Base-by-base conservation (phyloP, 371 early-diverging fungal genomes). In the Apophysomyces trapeziformis region DNA sequence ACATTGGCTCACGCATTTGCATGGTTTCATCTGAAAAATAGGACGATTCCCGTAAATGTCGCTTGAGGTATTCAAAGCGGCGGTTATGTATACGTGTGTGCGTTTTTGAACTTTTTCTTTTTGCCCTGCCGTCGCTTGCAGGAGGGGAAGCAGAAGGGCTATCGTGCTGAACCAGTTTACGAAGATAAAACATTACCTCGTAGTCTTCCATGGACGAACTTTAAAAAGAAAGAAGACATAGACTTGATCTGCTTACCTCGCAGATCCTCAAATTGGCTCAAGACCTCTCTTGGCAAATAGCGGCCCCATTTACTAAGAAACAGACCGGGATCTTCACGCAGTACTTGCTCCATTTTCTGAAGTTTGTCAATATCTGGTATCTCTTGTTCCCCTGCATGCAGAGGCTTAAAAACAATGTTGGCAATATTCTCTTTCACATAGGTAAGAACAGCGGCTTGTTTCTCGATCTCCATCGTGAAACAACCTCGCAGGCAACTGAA, bases 241-340 rank as follows among this genome's bases (percentile, higher is more conserved):
- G 32, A 2, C 0, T 26, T 26, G 7, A n/a, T 39, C 32, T n/a
- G 11, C 35, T 44, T 69, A 73, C 78, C 68, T 68, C 66, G 64
- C 21, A 74, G 46, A 0, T 18, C 21, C 37, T 79, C 60, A 50
- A 85, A 85, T 9, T 69, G 47, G n/a, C 38, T 35, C 18, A 85
- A 66, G 37, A 67, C 59, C 5, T 69, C 67, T 36, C 61, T 62
- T 9, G 79, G 73, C 4, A 85, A 64, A 63, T 74, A 69, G 8
- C 69, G 71, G 1, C 85, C 85, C 85, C 85, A 85, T 61, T 77
- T 77, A 32, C 77, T 75, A 5, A 85, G 58, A 58, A 85, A 85
- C 16, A 85, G 60, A 0, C 66, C 81, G 5, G 81, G 85, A 69
- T 85, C 83, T 3, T 39, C 21, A 13, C 64, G 58, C 8, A 83